Base-by-base conservation (phyloP, 106 monocot species). In the Amphibolis antarctica region DNA sequence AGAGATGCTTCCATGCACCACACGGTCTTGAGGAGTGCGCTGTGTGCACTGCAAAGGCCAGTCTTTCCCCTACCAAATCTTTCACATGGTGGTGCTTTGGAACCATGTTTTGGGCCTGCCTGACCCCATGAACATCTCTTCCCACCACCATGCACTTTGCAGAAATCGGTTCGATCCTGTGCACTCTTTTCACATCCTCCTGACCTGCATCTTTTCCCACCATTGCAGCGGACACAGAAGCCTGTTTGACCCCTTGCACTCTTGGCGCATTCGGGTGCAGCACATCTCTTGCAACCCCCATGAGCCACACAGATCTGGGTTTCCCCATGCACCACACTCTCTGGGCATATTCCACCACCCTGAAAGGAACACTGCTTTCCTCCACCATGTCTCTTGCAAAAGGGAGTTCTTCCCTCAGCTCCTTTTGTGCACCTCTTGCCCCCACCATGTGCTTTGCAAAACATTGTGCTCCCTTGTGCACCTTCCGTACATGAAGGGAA, bases 381-480 rank as follows among this genome's bases (percentile, higher is more conserved):
- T 21, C 86, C 82, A 15, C 86, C 79, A 27, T 86, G 86, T 1
- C 67, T 82, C 53, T 82, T 86, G 27, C 86, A 86, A 59, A 71
- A 82, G 24, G 76, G 69, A 13, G 86, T 82, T 55, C 82, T 82
- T 22, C 86, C 86, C 66, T 86, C 82, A 23, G 86, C 86, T 27
- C 86, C 86, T 59, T 74, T 86, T 30, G 55, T 77, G 67, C 80
- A 86, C 31, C 86, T 71, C 68, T 82, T 86, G 9, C 86, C 86
- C 12, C 86, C 86, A 67, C 86, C 86, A 64, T 82, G 86, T 3
- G 79, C 79, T 66, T 86, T 86, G 73, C 86, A 86, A 23, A 74
- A 79, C 49, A 75, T 79, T 19, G 86, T 86, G 62, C 82, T 82
- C 25, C 86, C 86, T 53, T 86, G 86, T 26, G 86, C 86, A 26